Conservation (phyloP, 805 yeast genomes). For the Kluyveromyces lactis region DNA sequence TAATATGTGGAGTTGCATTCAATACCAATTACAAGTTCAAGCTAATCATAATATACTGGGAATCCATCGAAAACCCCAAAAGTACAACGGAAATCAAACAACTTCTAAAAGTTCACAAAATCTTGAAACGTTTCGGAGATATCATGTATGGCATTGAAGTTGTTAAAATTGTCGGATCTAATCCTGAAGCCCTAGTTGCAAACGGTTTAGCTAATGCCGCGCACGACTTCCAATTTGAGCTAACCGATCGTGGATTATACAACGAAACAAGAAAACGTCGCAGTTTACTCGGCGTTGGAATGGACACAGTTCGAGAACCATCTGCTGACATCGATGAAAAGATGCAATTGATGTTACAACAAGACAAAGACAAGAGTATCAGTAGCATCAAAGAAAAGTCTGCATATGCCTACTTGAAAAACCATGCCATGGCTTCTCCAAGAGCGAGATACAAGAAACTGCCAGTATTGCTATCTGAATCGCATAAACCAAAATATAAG, state of each 20-base stretch:
- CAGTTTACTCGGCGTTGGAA: background rate
- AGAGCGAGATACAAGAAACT: constrained; percentile 21
- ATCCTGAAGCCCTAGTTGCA: constrained; percentile 25
- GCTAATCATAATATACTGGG: constrained; percentile 33
- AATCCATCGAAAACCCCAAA: constrained; percentile 27
- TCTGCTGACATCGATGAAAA: constrained; percentile 17
- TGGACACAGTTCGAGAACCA: constrained; percentile 7
- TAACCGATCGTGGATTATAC: constrained; percentile 30
- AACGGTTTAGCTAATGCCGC: constrained; percentile 23
- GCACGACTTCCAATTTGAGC: constrained; percentile 15
- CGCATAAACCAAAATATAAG: constrained; percentile 18
- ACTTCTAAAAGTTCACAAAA: constrained; percentile 20
- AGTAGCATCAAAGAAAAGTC: constrained; percentile 14
- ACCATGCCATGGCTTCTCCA: constrained; percentile 26
- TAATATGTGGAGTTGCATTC: constrained; percentile 29
- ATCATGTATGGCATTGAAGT: constrained; percentile 22
- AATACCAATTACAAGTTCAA: constrained; percentile 29
- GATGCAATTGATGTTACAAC: constrained; percentile 21
- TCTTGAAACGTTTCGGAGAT: constrained; percentile 25
- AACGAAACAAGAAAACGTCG: constrained; percentile 13
- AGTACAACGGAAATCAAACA: constrained; percentile 10
- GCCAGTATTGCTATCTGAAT: constrained; percentile 25
- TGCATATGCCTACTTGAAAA: constrained; percentile 23
- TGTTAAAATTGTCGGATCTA: constrained; percentile 22
- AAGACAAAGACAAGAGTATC: constrained; percentile 13